phyloP scores from a whole-genome alignment of 2,329 filamentous ascomycete species.

The Pseudocercospora fijiensis region DNA sequence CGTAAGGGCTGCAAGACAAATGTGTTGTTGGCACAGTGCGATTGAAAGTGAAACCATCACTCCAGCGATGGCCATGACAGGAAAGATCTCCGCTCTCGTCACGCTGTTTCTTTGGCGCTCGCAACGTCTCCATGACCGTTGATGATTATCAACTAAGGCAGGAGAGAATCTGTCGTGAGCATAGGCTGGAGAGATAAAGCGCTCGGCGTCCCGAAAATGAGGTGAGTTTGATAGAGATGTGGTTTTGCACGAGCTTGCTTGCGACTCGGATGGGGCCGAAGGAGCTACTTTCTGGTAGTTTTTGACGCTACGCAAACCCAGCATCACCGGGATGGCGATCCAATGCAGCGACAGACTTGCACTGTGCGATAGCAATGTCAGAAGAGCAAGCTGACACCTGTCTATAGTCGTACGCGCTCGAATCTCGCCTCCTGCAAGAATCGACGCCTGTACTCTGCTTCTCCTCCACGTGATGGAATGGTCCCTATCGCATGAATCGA shows the following conservation, averaged over 20 bases:
- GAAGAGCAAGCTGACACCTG: background rate
- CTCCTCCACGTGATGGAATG: background rate
- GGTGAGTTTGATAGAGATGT: constrained; percentile 1
- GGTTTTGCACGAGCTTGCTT: background rate
- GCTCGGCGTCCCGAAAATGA: background rate
- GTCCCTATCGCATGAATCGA: background rate
- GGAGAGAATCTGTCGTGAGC: background rate
- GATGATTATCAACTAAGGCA: background rate
- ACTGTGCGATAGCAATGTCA: background rate
- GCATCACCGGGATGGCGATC: background rate
- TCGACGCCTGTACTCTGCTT: background rate
- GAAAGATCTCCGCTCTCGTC: background rate
- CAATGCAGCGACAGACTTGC: background rate
- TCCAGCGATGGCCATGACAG: background rate
- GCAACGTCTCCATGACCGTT: constrained; percentile 1
- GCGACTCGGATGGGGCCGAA: background rate
- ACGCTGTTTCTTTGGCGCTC: background rate
- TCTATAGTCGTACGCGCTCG: background rate
- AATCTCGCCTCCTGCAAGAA: background rate
- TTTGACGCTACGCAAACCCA: background rate
- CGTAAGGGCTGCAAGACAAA: background rate
- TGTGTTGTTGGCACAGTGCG: background rate
- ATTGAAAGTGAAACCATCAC: background rate
- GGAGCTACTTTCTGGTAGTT: background rate
- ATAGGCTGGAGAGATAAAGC: background rate